These are phyloP conservation scores for Ogataea hybrid DNA, from an alignment of 1,139 yeast genomes.

Conservation along the genomic window DNA sequence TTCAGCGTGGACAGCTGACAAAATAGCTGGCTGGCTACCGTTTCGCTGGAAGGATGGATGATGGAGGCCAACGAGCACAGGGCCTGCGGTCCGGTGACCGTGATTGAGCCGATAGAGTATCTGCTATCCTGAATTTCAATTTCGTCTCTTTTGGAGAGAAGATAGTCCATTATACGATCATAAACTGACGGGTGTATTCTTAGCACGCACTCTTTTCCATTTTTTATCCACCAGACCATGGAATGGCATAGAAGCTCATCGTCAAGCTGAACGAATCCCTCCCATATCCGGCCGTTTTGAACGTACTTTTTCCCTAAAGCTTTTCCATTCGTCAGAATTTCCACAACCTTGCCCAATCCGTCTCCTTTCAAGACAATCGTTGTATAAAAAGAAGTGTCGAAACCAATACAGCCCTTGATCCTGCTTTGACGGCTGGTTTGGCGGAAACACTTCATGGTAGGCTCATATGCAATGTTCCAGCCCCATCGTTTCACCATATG, in stretches of 20 bases:
- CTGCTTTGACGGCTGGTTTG: conserved; percentile 65
- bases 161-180: conserved; percentile 40
- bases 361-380: conserved; percentile 47
- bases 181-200: conserved; percentile 76
- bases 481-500: conserved; percentile 84
- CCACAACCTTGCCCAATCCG: conserved; percentile 22
- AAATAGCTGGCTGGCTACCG: conserved; percentile 34
- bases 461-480: conserved; percentile 72
- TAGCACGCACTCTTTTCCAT: conserved; percentile 38
- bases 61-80: conserved; percentile 56
- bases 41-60: conserved; percentile 41
- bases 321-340: conserved; percentile 30
- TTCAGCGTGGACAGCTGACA: conserved; percentile 35
- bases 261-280: conserved; percentile 34
- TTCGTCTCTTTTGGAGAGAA: conserved; percentile 25
- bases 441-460: conserved; percentile 86
- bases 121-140: conserved; percentile 64
- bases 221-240: conserved; percentile 26
- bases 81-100: conserved; percentile 71
- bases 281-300: conserved; percentile 34
- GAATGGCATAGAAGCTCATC: conserved; percentile 30
- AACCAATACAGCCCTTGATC: conserved; percentile 55
- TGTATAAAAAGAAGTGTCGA: conserved; percentile 72
- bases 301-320: conserved; percentile 33
- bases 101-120: conserved; percentile 78